Evolutionary conservation across 2,329 filamentous ascomycete species (phyloP).

Genomic region (Stagonosporopsis chrysanthemi): DNA sequence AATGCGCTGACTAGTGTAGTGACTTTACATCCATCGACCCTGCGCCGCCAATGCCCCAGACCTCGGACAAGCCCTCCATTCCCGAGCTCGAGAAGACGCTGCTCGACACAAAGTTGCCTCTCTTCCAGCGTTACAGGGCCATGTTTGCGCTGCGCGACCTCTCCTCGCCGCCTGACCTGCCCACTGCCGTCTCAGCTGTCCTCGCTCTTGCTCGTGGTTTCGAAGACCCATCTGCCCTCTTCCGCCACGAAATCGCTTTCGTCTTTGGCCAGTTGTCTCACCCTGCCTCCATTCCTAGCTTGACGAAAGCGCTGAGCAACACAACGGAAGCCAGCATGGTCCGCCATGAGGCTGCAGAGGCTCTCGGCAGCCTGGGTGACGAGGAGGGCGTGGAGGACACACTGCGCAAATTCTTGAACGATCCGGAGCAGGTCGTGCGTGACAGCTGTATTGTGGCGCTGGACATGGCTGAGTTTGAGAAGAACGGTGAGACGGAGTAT

Average conservation of each 20-base stretch:
- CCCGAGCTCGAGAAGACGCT: slow-evolving; percentile 77
- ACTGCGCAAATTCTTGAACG: slow-evolving; percentile 82
- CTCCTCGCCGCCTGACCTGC: slow-evolving; percentile 88
- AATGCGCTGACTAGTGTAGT: slow-evolving; percentile 58
- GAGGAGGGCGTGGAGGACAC: slow-evolving; percentile 91
- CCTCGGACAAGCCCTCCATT: slow-evolving; percentile 68
- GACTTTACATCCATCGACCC: slow-evolving; percentile 97
- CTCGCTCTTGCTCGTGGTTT: slow-evolving; percentile 86
- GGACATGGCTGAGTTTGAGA: slow-evolving; percentile 98
- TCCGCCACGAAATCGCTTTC: slow-evolving; percentile 97
- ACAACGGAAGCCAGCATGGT: slow-evolving; percentile 92
- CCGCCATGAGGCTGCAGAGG: slow-evolving; percentile 95
- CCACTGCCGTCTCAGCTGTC: slow-evolving; percentile 87
- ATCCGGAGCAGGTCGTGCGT: slow-evolving; percentile 90
- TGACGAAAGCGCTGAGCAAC: slow-evolving; percentile 80
- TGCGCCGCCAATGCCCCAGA: slow-evolving; percentile 82
- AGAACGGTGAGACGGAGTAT: slow-evolving; percentile 87
- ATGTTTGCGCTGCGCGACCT: slow-evolving; percentile 98
- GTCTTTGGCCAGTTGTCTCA: slow-evolving; percentile 97
- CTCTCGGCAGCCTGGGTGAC: slow-evolving; percentile 89
- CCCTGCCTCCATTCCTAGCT: slow-evolving; percentile 92
- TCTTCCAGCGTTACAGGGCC: slow-evolving; percentile 93
- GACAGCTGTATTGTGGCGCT: slow-evolving; percentile 95
- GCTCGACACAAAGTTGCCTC: slow-evolving; percentile 77
- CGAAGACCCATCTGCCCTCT: slow-evolving; percentile 84